These are phyloP conservation scores for Magnolia kwangsiensis DNA, from an alignment of 164 flowering plant genomes.

Conservation along the genomic window DNA sequence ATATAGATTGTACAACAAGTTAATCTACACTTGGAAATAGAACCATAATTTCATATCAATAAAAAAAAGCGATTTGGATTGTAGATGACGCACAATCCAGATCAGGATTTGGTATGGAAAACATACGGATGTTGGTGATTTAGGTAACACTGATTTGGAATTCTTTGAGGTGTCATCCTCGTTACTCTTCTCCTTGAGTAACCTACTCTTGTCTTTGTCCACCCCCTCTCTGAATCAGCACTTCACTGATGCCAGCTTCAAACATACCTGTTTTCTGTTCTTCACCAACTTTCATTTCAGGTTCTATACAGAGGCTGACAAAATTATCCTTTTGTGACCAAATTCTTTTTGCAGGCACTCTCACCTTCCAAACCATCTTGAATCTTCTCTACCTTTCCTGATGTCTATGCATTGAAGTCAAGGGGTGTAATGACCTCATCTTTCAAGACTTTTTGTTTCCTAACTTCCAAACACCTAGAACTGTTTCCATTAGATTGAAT, in stretches of 20 bases:
- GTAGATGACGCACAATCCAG: no score
- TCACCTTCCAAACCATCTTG: background rate
- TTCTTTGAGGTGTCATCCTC: background rate
- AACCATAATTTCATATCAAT: no score
- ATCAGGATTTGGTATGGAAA: no score
- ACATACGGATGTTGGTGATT: no score
- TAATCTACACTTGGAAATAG: no score
- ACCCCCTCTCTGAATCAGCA: slow-evolving; percentile 61
- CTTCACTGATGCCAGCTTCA: slow-evolving; percentile 30
- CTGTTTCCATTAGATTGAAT: slow-evolving; percentile 11
- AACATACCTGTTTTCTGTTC: slow-evolving; percentile 7
- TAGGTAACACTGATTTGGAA: background rate
- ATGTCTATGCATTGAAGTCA: background rate
- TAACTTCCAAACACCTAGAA: slow-evolving; percentile 7
- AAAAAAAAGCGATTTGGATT: no score
- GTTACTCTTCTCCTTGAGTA: slow-evolving; percentile 45
- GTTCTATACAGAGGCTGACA: background rate
- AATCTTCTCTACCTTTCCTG: slow-evolving; percentile 9
- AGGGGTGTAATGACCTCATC: slow-evolving; percentile 2
- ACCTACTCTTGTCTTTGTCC: slow-evolving; percentile 50
- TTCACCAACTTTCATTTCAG: slow-evolving; percentile 8
- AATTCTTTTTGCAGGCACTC: slow-evolving; percentile 1
- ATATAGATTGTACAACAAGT: no score
- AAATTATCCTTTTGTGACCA: slow-evolving; percentile 3
- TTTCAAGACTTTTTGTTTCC: slow-evolving; percentile 7